Evolutionary conservation across 331 rosid genomes (phyloP).

Genomic region (Quercus tomentella): DNA sequence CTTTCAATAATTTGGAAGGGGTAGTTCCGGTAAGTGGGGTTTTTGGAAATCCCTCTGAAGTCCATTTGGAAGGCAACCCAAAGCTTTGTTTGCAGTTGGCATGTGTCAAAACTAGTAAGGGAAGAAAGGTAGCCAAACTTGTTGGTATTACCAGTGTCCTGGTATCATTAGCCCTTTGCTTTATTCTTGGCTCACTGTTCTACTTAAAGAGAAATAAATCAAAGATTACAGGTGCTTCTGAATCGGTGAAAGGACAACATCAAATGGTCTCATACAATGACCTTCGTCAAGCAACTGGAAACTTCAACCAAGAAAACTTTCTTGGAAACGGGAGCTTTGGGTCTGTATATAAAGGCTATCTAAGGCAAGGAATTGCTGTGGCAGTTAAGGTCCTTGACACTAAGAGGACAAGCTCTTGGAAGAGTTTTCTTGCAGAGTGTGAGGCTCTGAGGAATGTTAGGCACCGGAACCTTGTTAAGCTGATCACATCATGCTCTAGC

Average conservation of each 20-base stretch:
- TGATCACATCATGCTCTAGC: constrained; percentile 75
- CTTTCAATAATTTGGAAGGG: constrained; percentile 68
- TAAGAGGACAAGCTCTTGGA: constrained; percentile 31
- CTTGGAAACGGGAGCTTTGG: constrained; percentile 76
- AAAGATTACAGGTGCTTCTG: constrained; percentile 11
- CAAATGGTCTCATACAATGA: constrained; percentile 56
- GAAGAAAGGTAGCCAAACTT: constrained; percentile 12
- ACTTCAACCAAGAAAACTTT: constrained; percentile 43
- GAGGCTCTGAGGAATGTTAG: constrained; percentile 54
- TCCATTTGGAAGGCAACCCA: constrained; percentile 59
- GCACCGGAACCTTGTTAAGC: constrained; percentile 64
- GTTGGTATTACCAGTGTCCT: constrained; percentile 11
- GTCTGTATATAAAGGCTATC: constrained; percentile 51
- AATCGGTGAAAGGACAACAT: constrained; percentile 30
- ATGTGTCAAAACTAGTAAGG: constrained; percentile 22
- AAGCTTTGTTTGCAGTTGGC: constrained; percentile 40
- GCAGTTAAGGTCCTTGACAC: constrained; percentile 70
- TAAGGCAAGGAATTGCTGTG: constrained; percentile 35
- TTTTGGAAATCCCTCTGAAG: constrained; percentile 35
- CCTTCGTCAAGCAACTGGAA: constrained; percentile 57
- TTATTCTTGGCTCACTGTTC: constrained; percentile 30
- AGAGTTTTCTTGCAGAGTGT: constrained; percentile 78
- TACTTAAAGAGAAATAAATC: constrained; percentile 23
- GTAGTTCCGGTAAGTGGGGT: constrained; percentile 48
- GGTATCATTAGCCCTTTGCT: constrained; percentile 24